phyloP scores from a whole-genome alignment of 371 early-diverging fungal genomes.

The Mucor ambiguus region DNA sequence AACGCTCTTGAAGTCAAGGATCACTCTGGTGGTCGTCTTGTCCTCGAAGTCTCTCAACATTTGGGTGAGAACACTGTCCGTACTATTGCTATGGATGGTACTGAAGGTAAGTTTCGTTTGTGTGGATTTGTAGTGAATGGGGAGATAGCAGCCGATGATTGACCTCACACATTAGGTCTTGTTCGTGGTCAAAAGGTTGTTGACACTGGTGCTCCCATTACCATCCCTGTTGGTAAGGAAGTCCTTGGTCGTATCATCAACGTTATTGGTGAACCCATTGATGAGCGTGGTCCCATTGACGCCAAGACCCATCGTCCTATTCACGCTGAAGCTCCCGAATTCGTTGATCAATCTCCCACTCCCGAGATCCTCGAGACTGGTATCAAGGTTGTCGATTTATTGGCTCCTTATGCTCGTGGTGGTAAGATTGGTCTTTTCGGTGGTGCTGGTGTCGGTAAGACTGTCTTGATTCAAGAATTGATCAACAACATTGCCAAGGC shows the following conservation, averaged over 20 bases:
- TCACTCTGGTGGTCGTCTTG: slow-evolving; percentile 82
- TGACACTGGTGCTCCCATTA: slow-evolving; percentile 95
- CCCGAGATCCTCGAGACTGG: slow-evolving; percentile 98
- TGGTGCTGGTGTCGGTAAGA: slow-evolving; percentile 99
- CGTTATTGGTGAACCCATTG: slow-evolving; percentile 98
- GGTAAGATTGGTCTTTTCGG: slow-evolving; percentile 99
- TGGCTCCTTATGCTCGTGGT: slow-evolving; percentile 97
- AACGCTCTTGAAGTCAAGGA: slow-evolving; percentile 95
- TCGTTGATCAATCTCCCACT: slow-evolving; percentile 95
- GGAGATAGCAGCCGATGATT: no score
- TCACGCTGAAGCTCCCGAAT: slow-evolving; percentile 93
- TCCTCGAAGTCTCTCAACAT: slow-evolving; percentile 97
- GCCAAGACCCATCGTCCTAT: slow-evolving; percentile 88
- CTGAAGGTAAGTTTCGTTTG: slow-evolving; percentile 39
- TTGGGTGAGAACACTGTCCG: slow-evolving; percentile 98
- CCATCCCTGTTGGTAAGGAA: slow-evolving; percentile 94
- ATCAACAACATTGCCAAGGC: slow-evolving; percentile 99
- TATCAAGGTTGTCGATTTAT: slow-evolving; percentile 98
- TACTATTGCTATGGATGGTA: slow-evolving; percentile 99
- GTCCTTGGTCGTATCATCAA: slow-evolving; percentile 98
- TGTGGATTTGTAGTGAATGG: no score
- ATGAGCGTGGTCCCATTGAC: slow-evolving; percentile 97
- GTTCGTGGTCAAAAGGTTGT: slow-evolving; percentile 95
- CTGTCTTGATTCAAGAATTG: slow-evolving; percentile 97
- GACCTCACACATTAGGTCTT: slow-evolving; percentile 72